Percentiles rank a stretch among this genome's conserved stretches.
Evolutionary conservation across 441 rosid species (phyloP).

Genomic region (Populus hybrid): DNA sequence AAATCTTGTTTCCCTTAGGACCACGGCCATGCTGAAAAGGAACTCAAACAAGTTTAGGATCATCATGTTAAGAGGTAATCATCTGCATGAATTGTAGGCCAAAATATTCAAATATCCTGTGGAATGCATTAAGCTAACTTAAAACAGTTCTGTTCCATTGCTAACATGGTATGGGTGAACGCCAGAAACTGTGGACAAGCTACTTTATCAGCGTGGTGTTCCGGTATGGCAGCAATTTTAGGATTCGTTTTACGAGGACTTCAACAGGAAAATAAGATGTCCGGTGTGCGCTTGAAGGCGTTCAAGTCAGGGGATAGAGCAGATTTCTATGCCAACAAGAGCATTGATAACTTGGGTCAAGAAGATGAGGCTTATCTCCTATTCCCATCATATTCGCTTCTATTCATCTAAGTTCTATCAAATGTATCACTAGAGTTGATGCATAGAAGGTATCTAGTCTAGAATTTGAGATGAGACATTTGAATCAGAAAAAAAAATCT

Average conservation of each 20-base stretch:
- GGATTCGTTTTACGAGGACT: background rate
- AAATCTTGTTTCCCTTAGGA: slow-evolving; percentile 63
- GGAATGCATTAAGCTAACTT: background rate
- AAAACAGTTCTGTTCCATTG: background rate
- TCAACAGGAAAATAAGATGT: background rate
- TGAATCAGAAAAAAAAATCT: background rate
- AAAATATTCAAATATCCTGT: background rate
- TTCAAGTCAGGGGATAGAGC: background rate
- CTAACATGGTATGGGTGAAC: background rate
- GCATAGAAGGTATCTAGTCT: background rate
- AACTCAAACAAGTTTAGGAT: slow-evolving; percentile 7
- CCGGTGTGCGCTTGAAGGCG: background rate
- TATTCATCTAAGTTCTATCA: background rate
- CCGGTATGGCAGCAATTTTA: background rate
- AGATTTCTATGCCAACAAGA: background rate
- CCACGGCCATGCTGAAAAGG: slow-evolving; percentile 39
- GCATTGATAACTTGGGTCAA: background rate
- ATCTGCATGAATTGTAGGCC: background rate
- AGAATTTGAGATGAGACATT: background rate
- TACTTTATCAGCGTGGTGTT: background rate
- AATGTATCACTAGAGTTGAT: background rate
- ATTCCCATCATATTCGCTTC: background rate
- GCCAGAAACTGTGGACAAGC: background rate
- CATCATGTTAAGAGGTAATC: background rate
- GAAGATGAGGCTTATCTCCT: background rate